Base-by-base conservation (phyloP, 2,329 filamentous ascomycete genomes). In the Fusarium algeriense region DNA sequence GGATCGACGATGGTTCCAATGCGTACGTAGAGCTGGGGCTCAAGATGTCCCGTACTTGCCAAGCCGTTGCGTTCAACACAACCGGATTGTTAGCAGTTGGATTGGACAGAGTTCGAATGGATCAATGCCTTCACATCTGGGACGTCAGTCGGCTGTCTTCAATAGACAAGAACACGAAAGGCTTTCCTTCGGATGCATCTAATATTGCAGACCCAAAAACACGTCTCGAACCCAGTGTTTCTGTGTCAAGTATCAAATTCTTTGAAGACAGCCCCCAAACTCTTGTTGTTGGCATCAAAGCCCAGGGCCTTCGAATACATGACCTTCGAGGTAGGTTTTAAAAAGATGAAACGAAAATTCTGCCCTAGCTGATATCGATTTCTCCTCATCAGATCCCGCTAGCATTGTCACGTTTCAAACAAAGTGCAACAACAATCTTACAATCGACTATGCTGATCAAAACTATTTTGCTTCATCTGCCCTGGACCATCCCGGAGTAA, bases 381-480 rank as follows among this genome's bases (percentile, higher is more conserved):
- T 12, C 50, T 45, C 49, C 44, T 45, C 23, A 23, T 30, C 11
- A 83, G 85, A 87, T 38, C 82, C 86, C 37, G 83, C 83, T 17
- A 83, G 84, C 23, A 86, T 86, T 10, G 83, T 88, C 50, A 89
- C 84, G n/a, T 91, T 90, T 70, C 87, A 87, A 67, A 92, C 90
- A 7, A 89, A 88, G 72, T 90, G 89, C 75, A 91, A 90, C 78
- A 92, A 92, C 73, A 92, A 92, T 70, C 79, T 96, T 59, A 88
- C 92, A 19, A 93, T 96, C 66, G 93, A 96, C 81, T 93, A 92
- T 66, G 85, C 90, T 26, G 92, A 97, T 74, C 89, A 91, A 71
- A 94, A 96, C 74, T 95, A 94, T 80, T 95, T 96, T 81, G 90
- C 93, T 3, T 95, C 93, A 2, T 93, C 92, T 17, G 91, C 91